Evolutionary conservation across 2,329 filamentous ascomycete genomes (phyloP), one percentile per base, ranked within the genome.

Genomic region (Alternaria infectoria): DNA sequence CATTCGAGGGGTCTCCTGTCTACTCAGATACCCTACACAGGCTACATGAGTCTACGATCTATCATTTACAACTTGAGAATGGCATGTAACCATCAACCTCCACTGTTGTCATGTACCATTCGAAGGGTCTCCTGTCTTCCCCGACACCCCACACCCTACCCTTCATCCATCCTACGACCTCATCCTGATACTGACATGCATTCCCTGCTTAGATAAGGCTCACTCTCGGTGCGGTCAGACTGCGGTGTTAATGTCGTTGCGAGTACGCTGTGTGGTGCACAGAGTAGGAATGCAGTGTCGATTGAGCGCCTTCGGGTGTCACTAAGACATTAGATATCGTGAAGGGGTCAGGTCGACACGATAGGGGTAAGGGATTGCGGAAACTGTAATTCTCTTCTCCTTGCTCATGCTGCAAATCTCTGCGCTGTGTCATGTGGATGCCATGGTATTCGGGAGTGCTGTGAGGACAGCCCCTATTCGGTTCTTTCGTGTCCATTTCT

Each of bases 321-420:
- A 2, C 3, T 3, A 5, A 17, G 36, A 17, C 9, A 40, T 17
- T 0, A 40, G 1, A 17, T 40, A 40, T 40, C n/a, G 15, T 17
- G n/a, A 17, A 40, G 15, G 11, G 36, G n/a, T 11, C 15, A 11
- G 9, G n/a, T 40, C 36, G n/a, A 17, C n/a, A 40, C n/a, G n/a
- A 17, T 3, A 2, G n/a, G n/a, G 8, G 36, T 17, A 40, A 3
- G 0, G n/a, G 5, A 2, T 1, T 40, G 9, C n/a, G 8, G 15
- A 17, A 1, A 0, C 1, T 17, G 9, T 17, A 11, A 2, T 40
- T 0, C 0, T 40, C 36, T n/a, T 3, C 5, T 11, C 4, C 4
- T 40, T 6, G 2, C 0, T 17, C n/a, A 11, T 40, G 36, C 4
- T 6, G 5, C 0, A 40, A 0, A 3, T 6, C 0, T 11, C 8